Conservation (phyloP, 352 stramenopile genomes). For the Phytophthora megakarya region DNA sequence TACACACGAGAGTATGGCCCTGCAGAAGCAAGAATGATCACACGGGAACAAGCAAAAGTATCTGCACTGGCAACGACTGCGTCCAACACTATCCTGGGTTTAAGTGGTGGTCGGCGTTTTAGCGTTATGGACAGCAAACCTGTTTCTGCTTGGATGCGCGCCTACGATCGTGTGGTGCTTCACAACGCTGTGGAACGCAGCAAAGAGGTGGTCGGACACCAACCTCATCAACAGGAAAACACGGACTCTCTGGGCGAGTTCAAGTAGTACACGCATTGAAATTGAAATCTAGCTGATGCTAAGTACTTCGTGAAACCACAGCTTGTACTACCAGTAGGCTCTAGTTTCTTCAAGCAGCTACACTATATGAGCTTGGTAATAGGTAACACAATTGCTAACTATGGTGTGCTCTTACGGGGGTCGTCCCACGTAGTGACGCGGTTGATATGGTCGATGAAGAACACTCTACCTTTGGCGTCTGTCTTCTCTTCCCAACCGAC, state of each 20-base stretch:
- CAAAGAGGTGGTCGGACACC: constrained; percentile 52
- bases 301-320: constrained; percentile 1
- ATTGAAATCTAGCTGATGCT: neutral
- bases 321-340: neutral
- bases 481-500: constrained; percentile 74
- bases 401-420: constrained; percentile 35
- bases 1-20: constrained; percentile 45
- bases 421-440: constrained; percentile 75
- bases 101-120: constrained; percentile 24
- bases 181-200: constrained; percentile 72
- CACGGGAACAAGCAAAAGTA: constrained; percentile 15
- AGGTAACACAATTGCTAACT: constrained; percentile 1
- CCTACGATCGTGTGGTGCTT: constrained; percentile 68
- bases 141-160: constrained; percentile 61
- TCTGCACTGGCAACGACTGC: constrained; percentile 28
- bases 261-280: constrained; percentile 8
- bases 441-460: constrained; percentile 83
- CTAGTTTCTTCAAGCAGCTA: too few species aligned
- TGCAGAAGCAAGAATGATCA: constrained; percentile 1
- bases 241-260: constrained; percentile 20
- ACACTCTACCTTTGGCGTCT: constrained; percentile 67
- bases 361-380: too few species aligned
- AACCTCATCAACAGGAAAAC: constrained; percentile 26
- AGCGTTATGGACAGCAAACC: constrained; percentile 26
- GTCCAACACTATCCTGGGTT: constrained; percentile 29